Evolutionary conservation across 768 basidiomycete genomes (phyloP).

Genomic region (Hygrocybe punicea): DNA sequence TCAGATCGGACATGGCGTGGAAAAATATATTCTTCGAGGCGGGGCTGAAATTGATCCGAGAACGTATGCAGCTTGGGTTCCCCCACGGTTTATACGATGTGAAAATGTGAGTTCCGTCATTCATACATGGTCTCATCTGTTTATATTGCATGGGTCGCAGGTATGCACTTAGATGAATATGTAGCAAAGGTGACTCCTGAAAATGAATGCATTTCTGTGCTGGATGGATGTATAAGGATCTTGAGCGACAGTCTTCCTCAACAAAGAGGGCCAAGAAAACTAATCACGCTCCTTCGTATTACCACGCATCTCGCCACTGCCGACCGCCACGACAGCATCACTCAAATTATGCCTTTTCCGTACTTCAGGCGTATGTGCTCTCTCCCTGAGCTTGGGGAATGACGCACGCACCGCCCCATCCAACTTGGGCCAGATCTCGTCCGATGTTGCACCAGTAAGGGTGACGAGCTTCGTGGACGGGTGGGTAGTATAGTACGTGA

Average conservation of each 20-base stretch:
- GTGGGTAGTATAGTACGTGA: conserved; percentile 58
- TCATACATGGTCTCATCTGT: background rate
- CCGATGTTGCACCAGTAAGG: conserved; percentile 70
- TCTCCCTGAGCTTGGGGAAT: conserved; percentile 60
- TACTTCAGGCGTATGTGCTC: conserved; percentile 38
- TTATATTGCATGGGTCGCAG: conserved; percentile 28
- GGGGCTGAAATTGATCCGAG: conserved; percentile 64
- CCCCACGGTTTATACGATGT: conserved; percentile 79
- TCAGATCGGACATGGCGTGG: conserved; percentile 82
- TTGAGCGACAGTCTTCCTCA: background rate
- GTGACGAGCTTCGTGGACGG: conserved; percentile 44
- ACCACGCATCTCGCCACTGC: background rate
- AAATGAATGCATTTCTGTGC: background rate
- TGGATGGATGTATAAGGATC: background rate
- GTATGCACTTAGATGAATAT: conserved; percentile 53
- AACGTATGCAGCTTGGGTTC: conserved; percentile 80
- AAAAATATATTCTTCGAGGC: conserved; percentile 70
- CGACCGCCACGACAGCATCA: conserved; percentile 47
- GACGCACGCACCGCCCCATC: conserved; percentile 54
- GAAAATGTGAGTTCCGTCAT: conserved; percentile 62
- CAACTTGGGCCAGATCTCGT: conserved; percentile 87
- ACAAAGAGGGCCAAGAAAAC: background rate
- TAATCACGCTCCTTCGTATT: background rate
- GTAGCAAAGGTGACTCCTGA: background rate
- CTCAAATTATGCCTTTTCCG: conserved; percentile 52